Conservation (phyloP, 106 monocot genomes). For the Xerophyta viscosa region DNA sequence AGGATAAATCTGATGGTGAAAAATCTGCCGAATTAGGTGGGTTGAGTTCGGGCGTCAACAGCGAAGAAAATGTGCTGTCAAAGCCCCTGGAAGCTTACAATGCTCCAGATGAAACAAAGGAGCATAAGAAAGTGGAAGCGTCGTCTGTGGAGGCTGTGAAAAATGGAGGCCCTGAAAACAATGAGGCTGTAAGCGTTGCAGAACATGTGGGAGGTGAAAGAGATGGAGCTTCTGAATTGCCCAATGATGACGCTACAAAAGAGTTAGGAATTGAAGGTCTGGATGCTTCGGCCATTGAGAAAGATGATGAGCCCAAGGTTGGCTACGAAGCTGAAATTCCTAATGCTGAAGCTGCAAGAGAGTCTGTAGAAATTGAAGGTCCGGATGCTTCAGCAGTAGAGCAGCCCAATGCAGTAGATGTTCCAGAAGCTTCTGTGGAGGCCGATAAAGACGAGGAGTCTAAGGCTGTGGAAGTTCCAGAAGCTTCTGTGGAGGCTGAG, state of each 20-base stretch:
- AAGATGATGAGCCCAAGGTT: too few species aligned
- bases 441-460: background rate
- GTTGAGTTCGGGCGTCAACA: too few species aligned
- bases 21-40: background rate
- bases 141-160: background rate
- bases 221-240: conserved; percentile 1
- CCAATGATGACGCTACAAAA: too few species aligned
- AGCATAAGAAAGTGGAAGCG: background rate
- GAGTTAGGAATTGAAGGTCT: too few species aligned
- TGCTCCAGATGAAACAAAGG: background rate
- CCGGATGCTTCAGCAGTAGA: background rate
- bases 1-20: background rate
- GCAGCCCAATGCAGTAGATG: too few species aligned
- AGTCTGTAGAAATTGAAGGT: conserved; percentile 2
- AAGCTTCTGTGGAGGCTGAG: background rate
- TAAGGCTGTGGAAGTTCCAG: background rate
- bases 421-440: too few species aligned
- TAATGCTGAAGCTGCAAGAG: background rate
- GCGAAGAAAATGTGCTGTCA: background rate
- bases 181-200: background rate
- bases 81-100: background rate
- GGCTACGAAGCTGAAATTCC: too few species aligned
- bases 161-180: background rate
- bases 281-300: too few species aligned
- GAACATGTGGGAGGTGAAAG: background rate